Base-by-base conservation (phyloP, 108 stramenopile species). In the Cyclotella kingstonii region DNA sequence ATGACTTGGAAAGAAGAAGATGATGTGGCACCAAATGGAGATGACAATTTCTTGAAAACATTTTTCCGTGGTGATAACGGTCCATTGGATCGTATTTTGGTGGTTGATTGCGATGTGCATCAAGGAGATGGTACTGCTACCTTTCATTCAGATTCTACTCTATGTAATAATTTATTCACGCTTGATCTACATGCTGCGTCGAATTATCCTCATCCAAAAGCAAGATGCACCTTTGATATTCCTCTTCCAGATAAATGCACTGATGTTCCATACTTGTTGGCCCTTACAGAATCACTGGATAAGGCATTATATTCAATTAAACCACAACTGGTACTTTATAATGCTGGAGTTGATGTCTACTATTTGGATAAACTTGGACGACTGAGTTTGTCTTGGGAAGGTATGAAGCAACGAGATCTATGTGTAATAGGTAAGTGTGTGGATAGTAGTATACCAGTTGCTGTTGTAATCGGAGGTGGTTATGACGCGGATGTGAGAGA, bases 101-200 rank as follows among this genome's bases (percentile, higher is more conserved):
- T 90, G 25, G 78, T 93, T 31, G 92, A 93, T 69, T 84, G 84
- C 31, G 92, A 93, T 65, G 92, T 90, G 3, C 92, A 93, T 76
- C 92, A 93, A 51, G 92, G 79, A 35, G 73, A 74, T 55, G 73
- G 73, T 10, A 74, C 64, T 2, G 73, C 73, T 30, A 60, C 73
- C 0, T 74, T 74, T 50, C 66, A 68, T 29, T 29, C 9, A 18
- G 12, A 5, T 12, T 22, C 36, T 40, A 52, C 14, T 9, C 54
- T 79, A 19, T 50, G 76, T 21, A 19, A 54, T 5, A 77, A 68
- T 43, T 43, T 89, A 10, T 77, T 70, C 31, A 93, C 89, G 4
- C 55, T 90, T 12, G 81, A 81, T 44, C 56, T 93, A 5, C 87
- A 89, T 44, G 86, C 85, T 53, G 68, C 59, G 11, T 78, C 81